These are phyloP conservation scores for Candida caryicola DNA, from an alignment of 805 yeast genomes.

Conservation along the genomic window DNA sequence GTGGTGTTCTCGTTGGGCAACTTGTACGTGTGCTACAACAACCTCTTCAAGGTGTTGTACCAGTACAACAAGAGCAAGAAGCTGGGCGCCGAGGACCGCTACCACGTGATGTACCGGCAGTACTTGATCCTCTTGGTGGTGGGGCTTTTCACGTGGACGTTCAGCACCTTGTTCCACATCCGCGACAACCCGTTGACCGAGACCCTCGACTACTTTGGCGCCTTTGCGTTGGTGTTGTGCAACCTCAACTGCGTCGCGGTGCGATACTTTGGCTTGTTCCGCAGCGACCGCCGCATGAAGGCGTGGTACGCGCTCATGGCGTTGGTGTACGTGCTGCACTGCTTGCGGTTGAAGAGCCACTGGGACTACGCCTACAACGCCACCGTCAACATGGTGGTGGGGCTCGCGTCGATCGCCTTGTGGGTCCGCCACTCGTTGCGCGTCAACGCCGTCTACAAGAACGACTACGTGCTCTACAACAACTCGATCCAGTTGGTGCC, in stretches of 20 bases:
- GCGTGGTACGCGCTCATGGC: constrained; percentile 17
- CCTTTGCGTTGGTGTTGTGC: constrained; percentile 34
- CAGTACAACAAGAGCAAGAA: constrained; percentile 23
- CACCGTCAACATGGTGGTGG: constrained; percentile 29
- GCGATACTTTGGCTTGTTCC: constrained; percentile 30
- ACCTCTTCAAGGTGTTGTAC: constrained; percentile 23
- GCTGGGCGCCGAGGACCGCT: constrained; percentile 10
- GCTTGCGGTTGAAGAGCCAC: constrained; percentile 20
- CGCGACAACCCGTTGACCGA: constrained; percentile 39
- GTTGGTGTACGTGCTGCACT: constrained; percentile 24
- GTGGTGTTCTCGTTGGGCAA: constrained; percentile 35
- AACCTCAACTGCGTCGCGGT: constrained; percentile 35
- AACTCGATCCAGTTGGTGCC: constrained; percentile 39
- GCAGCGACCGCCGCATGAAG: constrained; percentile 11
- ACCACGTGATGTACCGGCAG: constrained; percentile 27
- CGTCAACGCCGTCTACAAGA: constrained; percentile 15
- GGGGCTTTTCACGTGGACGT: constrained; percentile 36
- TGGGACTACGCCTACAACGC: constrained; percentile 44
- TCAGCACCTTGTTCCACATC: constrained; percentile 37
- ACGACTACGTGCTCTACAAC: constrained; percentile 21
- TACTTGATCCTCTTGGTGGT: constrained; percentile 26
- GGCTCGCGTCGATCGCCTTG: constrained; percentile 25
- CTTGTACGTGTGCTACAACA: constrained; percentile 31
- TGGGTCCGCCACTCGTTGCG: constrained; percentile 35
- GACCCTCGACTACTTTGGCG: constrained; percentile 42